These are phyloP conservation scores for Solanum sejunctum DNA, from an alignment of 257 asterid genomes.

Conservation along the genomic window DNA sequence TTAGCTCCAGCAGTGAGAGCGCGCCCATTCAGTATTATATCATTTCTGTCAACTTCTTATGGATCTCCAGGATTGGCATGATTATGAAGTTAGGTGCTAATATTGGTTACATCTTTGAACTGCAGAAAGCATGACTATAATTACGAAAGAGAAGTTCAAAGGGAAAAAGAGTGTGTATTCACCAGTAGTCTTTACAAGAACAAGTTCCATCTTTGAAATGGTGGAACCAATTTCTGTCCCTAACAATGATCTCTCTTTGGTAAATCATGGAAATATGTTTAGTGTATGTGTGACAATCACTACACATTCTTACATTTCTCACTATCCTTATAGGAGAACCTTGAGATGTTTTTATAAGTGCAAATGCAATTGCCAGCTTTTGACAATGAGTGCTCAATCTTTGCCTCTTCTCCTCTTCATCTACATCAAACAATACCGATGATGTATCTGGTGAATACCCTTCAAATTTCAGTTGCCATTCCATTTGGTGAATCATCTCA, in stretches of 20 bases:
- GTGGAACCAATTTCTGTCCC: conserved; percentile 70
- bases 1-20: background rate
- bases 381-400: conserved; percentile 58
- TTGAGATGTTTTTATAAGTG: conserved; percentile 31
- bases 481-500: conserved; percentile 86
- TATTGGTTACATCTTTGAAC: background rate
- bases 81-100: background rate
- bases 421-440: conserved; percentile 40
- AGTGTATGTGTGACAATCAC: conserved; percentile 71
- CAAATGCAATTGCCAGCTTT: conserved; percentile 74
- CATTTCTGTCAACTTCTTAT: background rate
- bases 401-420: conserved; percentile 68
- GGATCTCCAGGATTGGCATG: background rate
- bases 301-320: conserved; percentile 79
- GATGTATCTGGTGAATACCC: conserved; percentile 65
- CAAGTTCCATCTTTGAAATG: conserved; percentile 69
- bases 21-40: background rate
- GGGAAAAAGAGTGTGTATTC: conserved; percentile 11
- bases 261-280: conserved; percentile 57
- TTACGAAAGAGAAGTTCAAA: background rate
- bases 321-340: conserved; percentile 44
- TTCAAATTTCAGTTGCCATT: conserved; percentile 80
- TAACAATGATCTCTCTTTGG: conserved; percentile 48
- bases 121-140: background rate
- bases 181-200: conserved; percentile 81